Evolutionary conservation across 2,329 filamentous ascomycete species (phyloP).

Genomic region (Stenocarpella maydis): DNA sequence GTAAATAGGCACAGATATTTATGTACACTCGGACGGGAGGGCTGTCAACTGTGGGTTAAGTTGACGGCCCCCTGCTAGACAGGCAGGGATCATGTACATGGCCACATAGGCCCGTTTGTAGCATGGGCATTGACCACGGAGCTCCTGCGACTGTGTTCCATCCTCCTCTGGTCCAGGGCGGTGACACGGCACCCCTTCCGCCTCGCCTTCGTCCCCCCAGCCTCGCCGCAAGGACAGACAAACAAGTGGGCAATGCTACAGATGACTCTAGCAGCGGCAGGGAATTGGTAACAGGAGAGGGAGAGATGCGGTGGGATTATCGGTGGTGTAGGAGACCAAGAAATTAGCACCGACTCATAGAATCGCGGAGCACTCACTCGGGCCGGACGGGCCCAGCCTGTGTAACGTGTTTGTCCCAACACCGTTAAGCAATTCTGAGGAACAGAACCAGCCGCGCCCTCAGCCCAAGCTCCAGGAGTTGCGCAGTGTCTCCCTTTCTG

Average conservation of each 20-base stretch:
- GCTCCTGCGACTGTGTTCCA: neutral
- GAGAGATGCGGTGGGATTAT: neutral
- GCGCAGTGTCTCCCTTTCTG: neutral
- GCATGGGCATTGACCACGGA: neutral
- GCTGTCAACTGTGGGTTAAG: neutral
- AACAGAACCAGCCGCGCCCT: constrained; percentile 22
- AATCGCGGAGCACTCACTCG: neutral
- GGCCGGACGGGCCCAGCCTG: neutral
- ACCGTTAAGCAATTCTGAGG: constrained; percentile 8
- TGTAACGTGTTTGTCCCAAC: neutral
- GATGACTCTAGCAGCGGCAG: neutral
- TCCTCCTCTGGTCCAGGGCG: neutral
- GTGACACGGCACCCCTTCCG: neutral
- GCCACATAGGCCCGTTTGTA: neutral
- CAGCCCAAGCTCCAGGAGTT: neutral
- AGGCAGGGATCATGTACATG: neutral
- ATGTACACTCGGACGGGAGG: constrained; percentile 9
- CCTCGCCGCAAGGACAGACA: neutral
- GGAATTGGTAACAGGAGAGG: neutral
- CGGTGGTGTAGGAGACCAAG: neutral
- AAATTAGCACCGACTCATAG: neutral
- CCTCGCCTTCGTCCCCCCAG: neutral
- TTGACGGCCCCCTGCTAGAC: neutral
- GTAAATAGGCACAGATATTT: neutral
- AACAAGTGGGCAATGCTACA: neutral